Evolutionary conservation across 2,329 filamentous ascomycete species (phyloP).

Genomic region (Sclerotinia nivalis): DNA sequence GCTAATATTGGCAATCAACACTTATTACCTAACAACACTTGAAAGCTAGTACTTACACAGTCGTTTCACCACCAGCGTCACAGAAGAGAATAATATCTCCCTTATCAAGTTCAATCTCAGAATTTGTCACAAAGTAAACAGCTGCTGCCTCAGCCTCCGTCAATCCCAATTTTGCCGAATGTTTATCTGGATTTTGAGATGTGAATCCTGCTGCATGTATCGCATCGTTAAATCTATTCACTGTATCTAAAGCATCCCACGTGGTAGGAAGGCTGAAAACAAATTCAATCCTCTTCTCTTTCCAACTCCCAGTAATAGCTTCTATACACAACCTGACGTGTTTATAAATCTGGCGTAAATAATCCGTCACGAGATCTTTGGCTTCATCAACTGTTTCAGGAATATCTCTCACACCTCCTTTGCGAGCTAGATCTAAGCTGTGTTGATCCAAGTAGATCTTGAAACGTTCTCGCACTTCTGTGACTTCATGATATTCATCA

Average conservation of each 20-base stretch:
- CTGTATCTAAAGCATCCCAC: constrained; percentile 43
- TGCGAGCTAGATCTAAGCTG: constrained; percentile 5
- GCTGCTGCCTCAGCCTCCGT: constrained; percentile 57
- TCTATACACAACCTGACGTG: constrained; percentile 11
- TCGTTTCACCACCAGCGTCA: constrained; percentile 53
- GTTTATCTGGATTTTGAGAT: constrained; percentile 35
- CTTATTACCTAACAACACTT: no score
- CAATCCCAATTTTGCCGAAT: constrained; percentile 48
- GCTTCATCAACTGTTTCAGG: constrained; percentile 18
- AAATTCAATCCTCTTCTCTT: constrained; percentile 41
- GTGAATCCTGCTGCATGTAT: constrained; percentile 40
- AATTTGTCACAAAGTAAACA: constrained; percentile 46
- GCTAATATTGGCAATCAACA: background rate
- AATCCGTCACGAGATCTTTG: constrained; percentile 11
- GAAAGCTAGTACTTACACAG: constrained; percentile 18
- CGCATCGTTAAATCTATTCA: constrained; percentile 41
- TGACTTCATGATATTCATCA: constrained; percentile 16
- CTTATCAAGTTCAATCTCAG: constrained; percentile 25
- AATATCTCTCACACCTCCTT: constrained; percentile 7
- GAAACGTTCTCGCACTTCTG: constrained; percentile 14
- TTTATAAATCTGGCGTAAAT: background rate
- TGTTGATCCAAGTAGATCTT: constrained; percentile 21
- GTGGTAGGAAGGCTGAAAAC: constrained; percentile 48
- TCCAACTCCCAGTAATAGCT: constrained; percentile 53
- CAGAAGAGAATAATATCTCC: constrained; percentile 50